Evolutionary conservation across 225 moss, liverwort and hornwort species (phyloP).

Genomic region (Lunularia cruciata): DNA sequence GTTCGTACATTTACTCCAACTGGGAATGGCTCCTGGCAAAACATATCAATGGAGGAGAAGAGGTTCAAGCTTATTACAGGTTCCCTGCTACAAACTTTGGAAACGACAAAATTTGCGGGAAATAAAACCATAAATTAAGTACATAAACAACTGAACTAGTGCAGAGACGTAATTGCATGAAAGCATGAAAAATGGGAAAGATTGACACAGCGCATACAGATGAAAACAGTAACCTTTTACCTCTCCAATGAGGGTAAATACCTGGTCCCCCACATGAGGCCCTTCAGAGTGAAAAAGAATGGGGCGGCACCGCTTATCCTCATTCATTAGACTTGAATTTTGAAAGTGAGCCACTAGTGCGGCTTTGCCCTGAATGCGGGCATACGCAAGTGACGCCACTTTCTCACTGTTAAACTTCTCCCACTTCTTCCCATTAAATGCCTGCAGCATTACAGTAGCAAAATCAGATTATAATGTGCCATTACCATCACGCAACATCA

Average conservation of each 20-base stretch:
- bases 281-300: conserved; percentile 99
- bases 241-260: conserved; percentile 65
- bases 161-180: conserved; percentile 8
- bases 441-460: conserved; percentile 34
- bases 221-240: conserved; percentile 61
- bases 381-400: conserved; percentile 94
- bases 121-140: background rate
- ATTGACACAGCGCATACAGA: conserved; percentile 41
- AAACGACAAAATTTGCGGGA: background rate
- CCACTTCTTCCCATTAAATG: conserved; percentile 99
- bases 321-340: conserved; percentile 97
- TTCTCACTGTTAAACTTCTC: conserved; percentile 99
- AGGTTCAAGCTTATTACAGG: conserved; percentile 33
- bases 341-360: conserved; percentile 96
- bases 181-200: conserved; percentile 22
- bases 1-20: conserved; percentile 63
- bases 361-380: conserved; percentile 98
- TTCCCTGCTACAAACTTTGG: background rate
- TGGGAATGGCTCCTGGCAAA: conserved; percentile 66
- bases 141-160: background rate
- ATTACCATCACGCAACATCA: too few relatives aligned
- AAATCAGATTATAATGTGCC: background rate
- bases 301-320: conserved; percentile 96
- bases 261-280: conserved; percentile 98
- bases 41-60: conserved; percentile 20